phyloP scores from a whole-genome alignment of 495 filamentous ascomycete species.

The Glarea lozoyensis region DNA sequence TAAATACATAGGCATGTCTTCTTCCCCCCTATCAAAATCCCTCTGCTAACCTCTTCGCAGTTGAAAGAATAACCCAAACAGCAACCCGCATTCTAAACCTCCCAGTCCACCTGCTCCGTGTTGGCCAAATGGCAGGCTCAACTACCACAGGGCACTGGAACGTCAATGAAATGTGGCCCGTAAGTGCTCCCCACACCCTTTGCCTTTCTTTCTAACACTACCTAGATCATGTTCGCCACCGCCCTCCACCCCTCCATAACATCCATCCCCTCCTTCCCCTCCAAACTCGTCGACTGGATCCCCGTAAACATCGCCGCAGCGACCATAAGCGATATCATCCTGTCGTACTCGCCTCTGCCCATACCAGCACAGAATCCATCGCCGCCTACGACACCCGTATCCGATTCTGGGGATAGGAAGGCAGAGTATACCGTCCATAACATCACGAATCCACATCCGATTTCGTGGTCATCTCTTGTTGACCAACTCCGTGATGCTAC shows the following conservation, averaged over 20 bases:
- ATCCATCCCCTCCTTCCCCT: conserved; percentile 5
- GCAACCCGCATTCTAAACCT: conserved; percentile 4
- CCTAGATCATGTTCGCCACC: conserved; percentile 19
- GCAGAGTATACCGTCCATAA: conserved; percentile 11
- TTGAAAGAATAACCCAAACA: conserved; percentile 17
- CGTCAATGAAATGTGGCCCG: conserved; percentile 19
- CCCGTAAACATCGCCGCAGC: conserved; percentile 22
- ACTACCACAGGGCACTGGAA: conserved; percentile 10
- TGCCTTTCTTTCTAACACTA: no score
- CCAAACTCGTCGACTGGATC: conserved; percentile 21
- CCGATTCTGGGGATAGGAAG: background rate
- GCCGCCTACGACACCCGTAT: background rate
- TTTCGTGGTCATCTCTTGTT: conserved; percentile 4
- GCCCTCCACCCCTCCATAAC: conserved; percentile 12
- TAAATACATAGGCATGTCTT: conserved; percentile 20
- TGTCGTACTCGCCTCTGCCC: no score
- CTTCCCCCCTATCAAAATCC: background rate
- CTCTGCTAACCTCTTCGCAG: no score
- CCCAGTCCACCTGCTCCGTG: conserved; percentile 17
- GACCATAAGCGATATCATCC: conserved; percentile 15
- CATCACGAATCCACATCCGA: conserved; percentile 14
- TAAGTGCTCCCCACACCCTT: no score
- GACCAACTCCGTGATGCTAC: conserved; percentile 1
- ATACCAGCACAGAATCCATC: no score
- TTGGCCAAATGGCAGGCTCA: conserved; percentile 23